Conservation (phyloP, 805 yeast genomes). For the Ascoidea rubescens region DNA sequence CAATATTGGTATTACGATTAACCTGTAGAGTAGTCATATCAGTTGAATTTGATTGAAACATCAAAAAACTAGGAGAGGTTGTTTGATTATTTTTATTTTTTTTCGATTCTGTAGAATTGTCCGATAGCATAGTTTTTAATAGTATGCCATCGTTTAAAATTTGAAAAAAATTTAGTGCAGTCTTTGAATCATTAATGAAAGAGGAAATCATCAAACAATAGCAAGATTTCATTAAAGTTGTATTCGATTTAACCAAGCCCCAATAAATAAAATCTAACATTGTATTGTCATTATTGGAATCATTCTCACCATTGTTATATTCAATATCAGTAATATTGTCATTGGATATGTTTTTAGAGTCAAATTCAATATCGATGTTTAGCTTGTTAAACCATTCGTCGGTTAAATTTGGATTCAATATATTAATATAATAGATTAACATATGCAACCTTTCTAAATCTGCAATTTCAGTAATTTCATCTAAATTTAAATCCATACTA, state of each 20-base stretch:
- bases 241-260: conserved; percentile 71
- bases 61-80: not conserved
- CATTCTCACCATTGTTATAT: not conserved
- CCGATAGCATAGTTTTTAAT: not conserved
- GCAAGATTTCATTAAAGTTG: conserved; percentile 65
- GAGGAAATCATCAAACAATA: conserved; percentile 71
- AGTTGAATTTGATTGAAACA: not conserved
- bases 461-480: conserved; percentile 54
- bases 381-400: not conserved
- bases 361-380: not conserved
- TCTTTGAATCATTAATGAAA: conserved; percentile 44
- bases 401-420: not conserved
- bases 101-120: not conserved
- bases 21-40: not conserved
- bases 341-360: not conserved
- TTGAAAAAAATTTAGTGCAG: conserved; percentile 36
- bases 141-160: conserved; percentile 22
- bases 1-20: not conserved
- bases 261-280: conserved; percentile 71
- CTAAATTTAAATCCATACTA: conserved; percentile 19
- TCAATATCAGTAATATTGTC: not conserved
- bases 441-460: conserved; percentile 83
- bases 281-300: not conserved
- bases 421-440: conserved; percentile 3
- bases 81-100: not conserved